These are phyloP conservation scores for Didymella lethalis DNA, from an alignment of 2,329 filamentous ascomycete genomes.

Conservation along the genomic window DNA sequence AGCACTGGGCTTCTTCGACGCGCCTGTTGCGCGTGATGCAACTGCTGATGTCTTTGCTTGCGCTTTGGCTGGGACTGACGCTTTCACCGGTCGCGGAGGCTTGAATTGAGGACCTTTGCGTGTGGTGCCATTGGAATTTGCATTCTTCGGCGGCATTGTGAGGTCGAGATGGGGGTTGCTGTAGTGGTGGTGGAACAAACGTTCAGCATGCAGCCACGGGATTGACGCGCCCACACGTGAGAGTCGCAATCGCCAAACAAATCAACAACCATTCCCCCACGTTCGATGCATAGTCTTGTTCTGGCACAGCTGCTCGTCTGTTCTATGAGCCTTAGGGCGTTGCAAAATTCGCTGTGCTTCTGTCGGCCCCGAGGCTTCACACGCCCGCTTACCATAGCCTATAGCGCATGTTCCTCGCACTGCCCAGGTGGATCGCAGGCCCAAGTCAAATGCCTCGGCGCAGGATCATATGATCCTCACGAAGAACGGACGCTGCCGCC, in stretches of 20 bases:
- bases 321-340: no score
- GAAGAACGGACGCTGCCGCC: background rate
- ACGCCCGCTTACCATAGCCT: background rate
- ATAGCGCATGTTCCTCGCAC: background rate
- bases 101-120: constrained; percentile 50
- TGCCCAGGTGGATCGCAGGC: background rate
- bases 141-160: constrained; percentile 40
- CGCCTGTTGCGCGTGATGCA: constrained; percentile 30
- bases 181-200: constrained; percentile 5
- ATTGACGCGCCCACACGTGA: constrained; percentile 7
- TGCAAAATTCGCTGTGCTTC: background rate
- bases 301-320: background rate
- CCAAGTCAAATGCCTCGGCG: background rate
- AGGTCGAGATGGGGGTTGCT: constrained; percentile 2
- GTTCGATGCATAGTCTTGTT: background rate
- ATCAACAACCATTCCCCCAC: background rate
- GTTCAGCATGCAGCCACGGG: background rate
- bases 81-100: constrained; percentile 47
- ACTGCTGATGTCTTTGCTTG: constrained; percentile 31
- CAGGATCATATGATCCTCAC: constrained; percentile 9
- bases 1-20: constrained; percentile 31
- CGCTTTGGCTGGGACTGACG: constrained; percentile 28
- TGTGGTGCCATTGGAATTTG: constrained; percentile 27
- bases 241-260: constrained; percentile 2
- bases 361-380: background rate